A percentile compares a stretch with the other conserved stretches of the same genome.
These are phyloP conservation scores for Penicillium longicatenatum DNA, from an alignment of 495 filamentous ascomycete species.

Conservation along the genomic window DNA sequence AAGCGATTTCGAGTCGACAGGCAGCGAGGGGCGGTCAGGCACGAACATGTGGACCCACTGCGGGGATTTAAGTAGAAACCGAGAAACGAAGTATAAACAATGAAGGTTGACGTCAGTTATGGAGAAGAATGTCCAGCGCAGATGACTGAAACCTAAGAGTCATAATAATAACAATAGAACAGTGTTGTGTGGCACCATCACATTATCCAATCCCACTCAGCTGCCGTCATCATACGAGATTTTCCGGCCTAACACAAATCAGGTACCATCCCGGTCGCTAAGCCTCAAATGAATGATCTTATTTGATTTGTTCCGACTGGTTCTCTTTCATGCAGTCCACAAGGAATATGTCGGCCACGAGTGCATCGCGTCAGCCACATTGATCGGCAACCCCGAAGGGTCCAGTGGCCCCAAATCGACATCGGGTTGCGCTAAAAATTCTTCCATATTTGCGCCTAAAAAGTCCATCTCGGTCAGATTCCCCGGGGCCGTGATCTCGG, in stretches of 20 bases:
- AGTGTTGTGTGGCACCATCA: background rate
- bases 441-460: conserved; percentile 33
- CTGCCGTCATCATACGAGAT: conserved; percentile 8
- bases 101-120: background rate
- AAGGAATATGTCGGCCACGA: conserved; percentile 27
- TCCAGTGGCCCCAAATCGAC: conserved; percentile 23
- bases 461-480: conserved; percentile 29
- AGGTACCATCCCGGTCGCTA: background rate
- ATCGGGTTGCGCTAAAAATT: conserved; percentile 28
- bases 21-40: conserved; percentile 42
- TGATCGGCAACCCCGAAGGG: conserved; percentile 19
- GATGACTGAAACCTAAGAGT: background rate
- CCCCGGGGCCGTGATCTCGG: conserved; percentile 10
- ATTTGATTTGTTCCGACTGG: background rate
- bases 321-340: conserved; percentile 20
- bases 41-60: conserved; percentile 38
- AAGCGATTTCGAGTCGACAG: conserved; percentile 19
- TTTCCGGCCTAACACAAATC: background rate
- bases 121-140: background rate
- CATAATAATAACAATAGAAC: background rate
- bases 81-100: background rate
- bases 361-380: conserved; percentile 20
- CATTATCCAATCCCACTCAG: conserved; percentile 1
- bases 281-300: background rate
- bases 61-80: conserved; percentile 21